phyloP scores from a whole-genome alignment of 2,329 filamentous ascomycete genomes.

The Cercospora sesami region DNA sequence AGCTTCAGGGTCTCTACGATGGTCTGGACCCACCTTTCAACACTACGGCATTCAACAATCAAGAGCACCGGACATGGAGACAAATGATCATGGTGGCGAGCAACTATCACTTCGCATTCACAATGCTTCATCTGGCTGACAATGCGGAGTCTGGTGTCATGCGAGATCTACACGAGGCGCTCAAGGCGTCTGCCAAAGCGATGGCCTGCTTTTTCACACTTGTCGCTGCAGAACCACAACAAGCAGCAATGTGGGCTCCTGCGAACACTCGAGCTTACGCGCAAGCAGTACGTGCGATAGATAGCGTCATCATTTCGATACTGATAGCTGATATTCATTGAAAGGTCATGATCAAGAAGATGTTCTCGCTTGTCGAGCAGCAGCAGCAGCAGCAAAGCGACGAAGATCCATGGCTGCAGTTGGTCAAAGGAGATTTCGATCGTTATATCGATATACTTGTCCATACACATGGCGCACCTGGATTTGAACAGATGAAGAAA shows the following conservation, averaged over 20 bases:
- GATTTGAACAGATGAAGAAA: neutral
- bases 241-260: neutral
- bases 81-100: neutral
- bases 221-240: neutral
- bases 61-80: neutral
- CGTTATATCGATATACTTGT: neutral
- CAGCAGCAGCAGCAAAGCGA: neutral
- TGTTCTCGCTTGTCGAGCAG: neutral
- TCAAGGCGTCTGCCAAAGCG: neutral
- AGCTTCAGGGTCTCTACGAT: neutral
- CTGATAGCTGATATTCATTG: neutral
- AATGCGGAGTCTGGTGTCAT: neutral
- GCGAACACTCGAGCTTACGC: neutral
- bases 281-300: neutral
- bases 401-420: neutral
- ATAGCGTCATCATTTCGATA: neutral
- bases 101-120: neutral
- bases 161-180: neutral
- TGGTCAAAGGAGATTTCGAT: neutral
- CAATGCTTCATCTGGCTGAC: neutral
- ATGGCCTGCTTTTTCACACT: neutral
- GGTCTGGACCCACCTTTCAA: neutral
- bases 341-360: neutral
- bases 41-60: neutral
- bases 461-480: neutral